These are phyloP conservation scores for Saccharomycopsis fodiens DNA, from an alignment of 805 yeast genomes.

Conservation along the genomic window DNA sequence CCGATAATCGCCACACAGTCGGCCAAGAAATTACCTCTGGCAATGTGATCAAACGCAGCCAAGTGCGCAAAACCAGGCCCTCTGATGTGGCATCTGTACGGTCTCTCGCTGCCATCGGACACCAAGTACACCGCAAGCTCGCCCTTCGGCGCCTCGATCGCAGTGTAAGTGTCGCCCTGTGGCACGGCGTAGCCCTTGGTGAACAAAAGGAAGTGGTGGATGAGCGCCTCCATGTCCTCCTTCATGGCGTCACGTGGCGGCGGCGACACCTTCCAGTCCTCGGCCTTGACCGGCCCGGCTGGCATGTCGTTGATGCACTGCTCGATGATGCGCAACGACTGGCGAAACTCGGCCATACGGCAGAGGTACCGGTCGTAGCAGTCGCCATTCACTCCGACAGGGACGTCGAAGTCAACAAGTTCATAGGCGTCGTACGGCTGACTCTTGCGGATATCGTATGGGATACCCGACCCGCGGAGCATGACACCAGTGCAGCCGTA, in stretches of 20 bases:
- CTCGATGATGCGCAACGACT: slow-evolving; percentile 78
- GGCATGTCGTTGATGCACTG: slow-evolving; percentile 91
- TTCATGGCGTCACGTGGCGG: slow-evolving; percentile 81
- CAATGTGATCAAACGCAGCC: slow-evolving; percentile 80
- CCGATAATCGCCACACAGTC: slow-evolving; percentile 93
- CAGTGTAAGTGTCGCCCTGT: slow-evolving; percentile 85
- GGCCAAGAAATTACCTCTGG: slow-evolving; percentile 81
- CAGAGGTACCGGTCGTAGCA: slow-evolving; percentile 84
- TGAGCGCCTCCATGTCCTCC: slow-evolving; percentile 87
- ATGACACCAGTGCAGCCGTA: slow-evolving; percentile 78
- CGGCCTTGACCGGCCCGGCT: slow-evolving; percentile 84
- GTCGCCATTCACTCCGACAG: slow-evolving; percentile 84
- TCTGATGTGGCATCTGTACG: slow-evolving; percentile 86
- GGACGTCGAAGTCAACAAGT: slow-evolving; percentile 74
- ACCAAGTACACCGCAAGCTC: slow-evolving; percentile 90
- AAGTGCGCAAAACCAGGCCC: slow-evolving; percentile 93
- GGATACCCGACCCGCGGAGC: slow-evolving; percentile 88
- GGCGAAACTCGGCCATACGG: slow-evolving; percentile 91
- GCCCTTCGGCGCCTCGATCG: slow-evolving; percentile 92
- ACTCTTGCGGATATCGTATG: slow-evolving; percentile 77
- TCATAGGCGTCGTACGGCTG: slow-evolving; percentile 91
- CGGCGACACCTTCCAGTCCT: slow-evolving; percentile 77
- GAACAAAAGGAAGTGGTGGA: slow-evolving; percentile 81
- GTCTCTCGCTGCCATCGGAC: slow-evolving; percentile 84
- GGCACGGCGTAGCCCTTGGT: slow-evolving; percentile 88